phyloP scores from a whole-genome alignment of 805 yeast genomes.

The Hanseniaspora singularis region DNA sequence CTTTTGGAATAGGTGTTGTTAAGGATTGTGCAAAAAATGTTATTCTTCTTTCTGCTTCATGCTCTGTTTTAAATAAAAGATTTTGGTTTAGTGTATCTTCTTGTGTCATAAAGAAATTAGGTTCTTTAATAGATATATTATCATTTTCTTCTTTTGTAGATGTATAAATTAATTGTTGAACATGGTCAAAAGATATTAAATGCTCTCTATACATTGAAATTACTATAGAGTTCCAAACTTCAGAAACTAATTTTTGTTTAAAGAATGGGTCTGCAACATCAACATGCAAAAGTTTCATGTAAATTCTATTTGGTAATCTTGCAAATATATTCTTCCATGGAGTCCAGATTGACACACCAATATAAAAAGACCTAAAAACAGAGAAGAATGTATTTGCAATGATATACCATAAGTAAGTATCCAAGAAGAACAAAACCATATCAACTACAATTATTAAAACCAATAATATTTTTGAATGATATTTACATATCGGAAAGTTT shows the following conservation, averaged over 20 bases:
- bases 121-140: conserved; percentile 40
- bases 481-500: conserved; percentile 32
- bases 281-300: conserved; percentile 40
- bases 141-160: conserved; percentile 27
- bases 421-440: conserved; percentile 50
- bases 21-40: conserved; percentile 73
- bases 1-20: conserved; percentile 62
- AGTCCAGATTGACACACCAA: conserved; percentile 66
- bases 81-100: conserved; percentile 50
- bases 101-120: conserved; percentile 57
- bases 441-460: conserved; percentile 41
- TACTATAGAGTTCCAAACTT: conserved; percentile 61
- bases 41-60: conserved; percentile 61
- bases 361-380: conserved; percentile 45
- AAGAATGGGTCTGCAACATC: neutral
- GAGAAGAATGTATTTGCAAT: conserved; percentile 57
- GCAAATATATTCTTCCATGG: conserved; percentile 66
- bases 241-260: conserved; percentile 43
- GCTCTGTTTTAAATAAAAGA: conserved; percentile 38
- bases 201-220: conserved; percentile 65
- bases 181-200: conserved; percentile 50
- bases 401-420: conserved; percentile 69
- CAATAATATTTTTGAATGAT: conserved; percentile 41
- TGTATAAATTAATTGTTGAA: conserved; percentile 45
- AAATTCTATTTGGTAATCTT: conserved; percentile 55